Percentiles rank a stretch among this genome's conserved stretches.
These are phyloP conservation scores for Cyberlindnera mycetangii DNA, from an alignment of 805 yeast genomes.

Conservation along the genomic window DNA sequence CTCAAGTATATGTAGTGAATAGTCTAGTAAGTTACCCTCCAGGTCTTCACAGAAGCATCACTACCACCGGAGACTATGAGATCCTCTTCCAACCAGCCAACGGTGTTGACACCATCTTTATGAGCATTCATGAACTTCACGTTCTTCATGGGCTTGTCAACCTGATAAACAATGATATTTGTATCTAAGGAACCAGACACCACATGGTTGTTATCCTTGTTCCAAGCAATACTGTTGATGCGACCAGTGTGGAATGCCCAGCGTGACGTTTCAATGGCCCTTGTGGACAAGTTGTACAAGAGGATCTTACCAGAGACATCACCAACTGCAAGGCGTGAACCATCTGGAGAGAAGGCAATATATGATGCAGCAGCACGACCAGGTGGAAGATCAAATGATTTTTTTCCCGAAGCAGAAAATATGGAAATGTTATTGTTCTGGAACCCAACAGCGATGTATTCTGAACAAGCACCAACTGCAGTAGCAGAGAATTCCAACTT, in stretches of 20 bases:
- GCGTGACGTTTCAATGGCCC: slow-evolving; percentile 67
- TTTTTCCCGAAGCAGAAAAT: slow-evolving; percentile 32
- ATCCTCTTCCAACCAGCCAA: slow-evolving; percentile 58
- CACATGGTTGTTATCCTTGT: slow-evolving; percentile 63
- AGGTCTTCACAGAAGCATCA: slow-evolving; percentile 76
- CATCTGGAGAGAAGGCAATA: slow-evolving; percentile 69
- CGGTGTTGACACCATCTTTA: slow-evolving; percentile 78
- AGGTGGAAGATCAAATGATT: slow-evolving; percentile 35
- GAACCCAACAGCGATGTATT: slow-evolving; percentile 49
- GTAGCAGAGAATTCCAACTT: slow-evolving; percentile 40
- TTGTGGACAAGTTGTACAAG: slow-evolving; percentile 57
- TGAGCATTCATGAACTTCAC: slow-evolving; percentile 77
- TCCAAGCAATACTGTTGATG: slow-evolving; percentile 78
- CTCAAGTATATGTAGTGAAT: neutral
- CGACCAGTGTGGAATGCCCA: slow-evolving; percentile 95
- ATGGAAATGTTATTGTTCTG: slow-evolving; percentile 38
- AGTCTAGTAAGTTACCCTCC: slow-evolving; percentile 42
- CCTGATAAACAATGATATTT: slow-evolving; percentile 74
- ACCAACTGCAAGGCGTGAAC: slow-evolving; percentile 72
- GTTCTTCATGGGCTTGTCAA: slow-evolving; percentile 72
- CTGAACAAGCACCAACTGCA: slow-evolving; percentile 43
- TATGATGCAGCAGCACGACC: slow-evolving; percentile 62
- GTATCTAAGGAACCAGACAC: slow-evolving; percentile 86
- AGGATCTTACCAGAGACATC: slow-evolving; percentile 83
- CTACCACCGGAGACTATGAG: slow-evolving; percentile 68